phyloP scores from a whole-genome alignment of 1,139 yeast species.

The Cylindricascospora bacillispora region DNA sequence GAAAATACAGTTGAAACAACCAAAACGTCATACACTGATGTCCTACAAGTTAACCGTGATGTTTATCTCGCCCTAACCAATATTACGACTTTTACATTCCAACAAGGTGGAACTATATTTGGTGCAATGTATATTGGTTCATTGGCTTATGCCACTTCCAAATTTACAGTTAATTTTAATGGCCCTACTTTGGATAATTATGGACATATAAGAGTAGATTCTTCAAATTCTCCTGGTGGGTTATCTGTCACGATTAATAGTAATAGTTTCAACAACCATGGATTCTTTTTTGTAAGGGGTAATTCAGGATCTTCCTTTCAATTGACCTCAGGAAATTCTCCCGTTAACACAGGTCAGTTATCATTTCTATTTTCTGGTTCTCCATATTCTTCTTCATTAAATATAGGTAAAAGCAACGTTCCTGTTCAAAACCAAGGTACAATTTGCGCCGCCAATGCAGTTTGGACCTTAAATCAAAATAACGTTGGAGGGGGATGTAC shows the following conservation, averaged over 20 bases:
- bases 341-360: too few species aligned
- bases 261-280: neutral
- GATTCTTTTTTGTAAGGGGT: constrained; percentile 1
- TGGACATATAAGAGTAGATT: neutral
- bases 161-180: constrained; percentile 1
- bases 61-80: too few species aligned
- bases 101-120: neutral
- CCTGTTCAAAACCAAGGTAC: constrained; percentile 1
- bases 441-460: constrained; percentile 1
- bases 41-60: too few species aligned
- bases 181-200: constrained; percentile 1
- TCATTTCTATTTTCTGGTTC: too few species aligned
- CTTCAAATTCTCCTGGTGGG: neutral
- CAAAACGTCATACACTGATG: too few species aligned
- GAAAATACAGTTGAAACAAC: too few species aligned
- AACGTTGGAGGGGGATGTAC: constrained; percentile 1
- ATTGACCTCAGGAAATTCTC: too few species aligned
- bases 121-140: neutral
- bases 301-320: neutral
- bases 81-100: too few species aligned
- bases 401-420: neutral
- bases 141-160: neutral
- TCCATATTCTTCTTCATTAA: too few species aligned
- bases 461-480: neutral
- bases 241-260: neutral